Percentiles rank a stretch among this genome's conserved stretches.
These are phyloP conservation scores for Blastobotrys robertii DNA, from an alignment of 805 yeast genomes.

Conservation along the genomic window DNA sequence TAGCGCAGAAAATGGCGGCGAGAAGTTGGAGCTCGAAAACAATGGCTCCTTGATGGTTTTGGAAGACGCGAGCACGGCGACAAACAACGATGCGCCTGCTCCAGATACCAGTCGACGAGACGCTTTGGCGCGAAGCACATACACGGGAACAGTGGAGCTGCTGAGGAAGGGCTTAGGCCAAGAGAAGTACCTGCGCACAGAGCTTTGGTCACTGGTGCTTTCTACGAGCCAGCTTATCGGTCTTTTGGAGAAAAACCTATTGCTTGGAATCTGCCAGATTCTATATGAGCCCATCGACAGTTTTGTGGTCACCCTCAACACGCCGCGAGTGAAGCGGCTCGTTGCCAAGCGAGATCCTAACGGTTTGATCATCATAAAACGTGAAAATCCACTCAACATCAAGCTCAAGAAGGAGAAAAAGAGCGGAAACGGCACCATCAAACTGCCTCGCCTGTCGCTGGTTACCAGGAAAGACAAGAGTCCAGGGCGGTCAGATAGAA, in stretches of 20 bases:
- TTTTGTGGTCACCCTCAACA: slow-evolving; percentile 49
- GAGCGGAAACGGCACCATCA: background rate
- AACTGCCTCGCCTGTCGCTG: no score
- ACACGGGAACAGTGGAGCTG: slow-evolving; percentile 57
- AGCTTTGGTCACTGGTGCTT: slow-evolving; percentile 51
- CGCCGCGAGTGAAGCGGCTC: slow-evolving; percentile 62
- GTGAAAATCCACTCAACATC: slow-evolving; percentile 7
- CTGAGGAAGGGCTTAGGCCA: slow-evolving; percentile 48
- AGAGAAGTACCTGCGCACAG: slow-evolving; percentile 43
- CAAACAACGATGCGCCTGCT: background rate
- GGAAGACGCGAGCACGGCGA: slow-evolving; percentile 41
- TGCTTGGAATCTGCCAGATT: slow-evolving; percentile 58
- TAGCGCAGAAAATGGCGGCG: slow-evolving; percentile 15
- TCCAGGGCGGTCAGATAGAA: no score
- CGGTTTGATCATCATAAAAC: slow-evolving; percentile 46
- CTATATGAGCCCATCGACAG: slow-evolving; percentile 53
- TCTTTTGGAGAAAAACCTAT: slow-evolving; percentile 46
- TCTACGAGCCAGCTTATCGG: slow-evolving; percentile 50
- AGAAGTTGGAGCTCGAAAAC: slow-evolving; percentile 9
- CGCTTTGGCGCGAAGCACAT: slow-evolving; percentile 50
- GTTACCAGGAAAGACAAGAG: no score
- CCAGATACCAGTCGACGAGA: slow-evolving; percentile 42
- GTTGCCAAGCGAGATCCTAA: slow-evolving; percentile 46
- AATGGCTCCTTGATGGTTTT: slow-evolving; percentile 42
- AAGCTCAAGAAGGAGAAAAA: background rate